Base-by-base conservation (phyloP, 306 rosid species). In the Glycine soja region DNA sequence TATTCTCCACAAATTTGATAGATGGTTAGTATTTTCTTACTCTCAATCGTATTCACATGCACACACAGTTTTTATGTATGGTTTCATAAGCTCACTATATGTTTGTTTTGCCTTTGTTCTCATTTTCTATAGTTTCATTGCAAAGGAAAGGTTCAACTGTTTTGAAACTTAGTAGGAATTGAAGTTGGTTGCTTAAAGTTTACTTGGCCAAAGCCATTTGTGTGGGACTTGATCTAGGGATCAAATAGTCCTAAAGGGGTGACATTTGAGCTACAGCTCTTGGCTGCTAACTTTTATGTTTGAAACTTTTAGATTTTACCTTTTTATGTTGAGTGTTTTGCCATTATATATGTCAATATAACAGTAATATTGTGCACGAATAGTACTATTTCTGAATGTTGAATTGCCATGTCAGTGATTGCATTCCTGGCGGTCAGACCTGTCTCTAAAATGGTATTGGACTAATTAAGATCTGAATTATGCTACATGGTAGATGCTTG, bases 401-500 rank as follows among this genome's bases (percentile, higher is more conserved):
- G 30, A 54, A 47, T 46, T 59, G 50, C 38, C 32, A 3, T 69
- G 57, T 56, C 16, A 50, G 5, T 40, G 75, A 62, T 10, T 45
- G 52, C 53, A 30, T 53, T 16, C 42, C 14, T 51, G 36, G 42
- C 42, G 4, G 4, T 3, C 4, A 38, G 42, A 38, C 42, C 24
- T 19, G 5, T 58, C 15, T 48, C 6, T 51, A 19, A 40, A 59
- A 16, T 67, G 74, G 5, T 46, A 63, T 62, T 38, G 56, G 38
- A 52, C 36, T 82, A 13, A 70, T 75, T 79, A 51, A 43, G 82
- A 59, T 75, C 73, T 73, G 30, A 42, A 16, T 73, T 73, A 15
- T 54, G 76, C 54, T 63, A 14, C 18, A 70, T 2, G 13, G 70
- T 65, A 10, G 70, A n/a, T 79, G 11, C 14, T 61, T 11, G 10